Evolutionary conservation across 83 land plant genomes (phyloP).

Genomic region (Thuja plicata): DNA sequence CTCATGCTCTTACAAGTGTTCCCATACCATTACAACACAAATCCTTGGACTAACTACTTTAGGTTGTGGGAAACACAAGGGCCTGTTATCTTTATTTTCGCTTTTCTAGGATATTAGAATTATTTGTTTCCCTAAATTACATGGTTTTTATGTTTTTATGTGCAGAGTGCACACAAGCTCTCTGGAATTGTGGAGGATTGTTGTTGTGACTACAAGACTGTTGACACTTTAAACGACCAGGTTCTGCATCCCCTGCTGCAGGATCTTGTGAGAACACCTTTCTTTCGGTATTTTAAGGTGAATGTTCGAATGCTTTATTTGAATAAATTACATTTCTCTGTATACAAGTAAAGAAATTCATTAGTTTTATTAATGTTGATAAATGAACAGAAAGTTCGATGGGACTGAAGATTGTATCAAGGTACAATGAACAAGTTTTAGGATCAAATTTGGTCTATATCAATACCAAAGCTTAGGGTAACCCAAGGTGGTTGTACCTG

Average conservation of each 20-base stretch:
- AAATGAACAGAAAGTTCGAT: neutral
- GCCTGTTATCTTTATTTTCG: neutral
- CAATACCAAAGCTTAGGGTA: neutral
- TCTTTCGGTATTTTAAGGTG: conserved; percentile 93
- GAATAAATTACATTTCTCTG: neutral
- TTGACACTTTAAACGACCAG: conserved; percentile 62
- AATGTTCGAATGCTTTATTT: neutral
- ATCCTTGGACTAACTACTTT: neutral
- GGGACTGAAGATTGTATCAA: neutral
- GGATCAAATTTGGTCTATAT: neutral
- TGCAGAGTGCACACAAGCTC: conserved; percentile 45
- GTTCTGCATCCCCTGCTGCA: conserved; percentile 75
- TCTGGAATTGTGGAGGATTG: conserved; percentile 88
- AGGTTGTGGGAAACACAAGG: neutral
- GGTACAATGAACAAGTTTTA: neutral
- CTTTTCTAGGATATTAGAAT: neutral
- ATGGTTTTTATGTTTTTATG: neutral
- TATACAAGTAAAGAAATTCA: neutral
- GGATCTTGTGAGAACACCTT: conserved; percentile 78
- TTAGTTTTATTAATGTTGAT: neutral
- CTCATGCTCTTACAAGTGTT: neutral
- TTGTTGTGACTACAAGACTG: conserved; percentile 91
- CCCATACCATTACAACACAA: neutral
- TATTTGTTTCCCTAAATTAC: neutral
- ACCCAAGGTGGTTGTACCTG: neutral